Base-by-base conservation (phyloP, 2,329 filamentous ascomycete genomes). In the Aureobasidium sp. region DNA sequence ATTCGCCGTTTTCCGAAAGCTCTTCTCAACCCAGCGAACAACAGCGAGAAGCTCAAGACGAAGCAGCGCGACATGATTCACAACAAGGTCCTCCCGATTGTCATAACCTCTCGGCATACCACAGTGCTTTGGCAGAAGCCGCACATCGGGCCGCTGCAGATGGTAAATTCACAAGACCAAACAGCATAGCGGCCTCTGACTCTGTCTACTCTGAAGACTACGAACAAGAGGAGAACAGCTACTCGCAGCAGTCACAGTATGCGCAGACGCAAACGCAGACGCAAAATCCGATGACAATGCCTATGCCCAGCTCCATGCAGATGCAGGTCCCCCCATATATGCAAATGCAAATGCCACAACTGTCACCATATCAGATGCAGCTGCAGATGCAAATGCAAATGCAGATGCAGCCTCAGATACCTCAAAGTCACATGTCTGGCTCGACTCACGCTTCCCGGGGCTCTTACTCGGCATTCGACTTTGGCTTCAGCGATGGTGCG, bases 111-210 rank as follows among this genome's bases (percentile, higher is more conserved):
- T 85, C 85, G 45, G 87, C 85, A 0, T 93, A 97, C 69, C 91
- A 96, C 70, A 88, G 88, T 58, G 91, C 91, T 1, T 80, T 97
- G 5, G 91, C 90, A 1, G 87, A 89, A 51, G 93, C 91, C 7
- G 88, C 91, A 11, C 87, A 88, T 64, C 82, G 87, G 70, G 91
- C 91, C 6, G 88, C 86, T 25, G 85, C 85, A 0, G 87, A 87
- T 41, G 90, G 90, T 2, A 87, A 89, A 62, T 93, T 96, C 67
- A 79, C 84, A 17, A 82, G 90, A 15, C 81, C 83, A 31, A 74
- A 76, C 36, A 84, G 82, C 67, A 72, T 53, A 69, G 72, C 62
- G 65, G 68, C 17, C 70, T 73, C 61, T 68, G 70, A 60, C 70
- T 65, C 64, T 63, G 48, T 62, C 27, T 64, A 64, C 34, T 65